Evolutionary conservation across 2,329 filamentous ascomycete species (phyloP).

Genomic region (Phyllosticta ampelicida): DNA sequence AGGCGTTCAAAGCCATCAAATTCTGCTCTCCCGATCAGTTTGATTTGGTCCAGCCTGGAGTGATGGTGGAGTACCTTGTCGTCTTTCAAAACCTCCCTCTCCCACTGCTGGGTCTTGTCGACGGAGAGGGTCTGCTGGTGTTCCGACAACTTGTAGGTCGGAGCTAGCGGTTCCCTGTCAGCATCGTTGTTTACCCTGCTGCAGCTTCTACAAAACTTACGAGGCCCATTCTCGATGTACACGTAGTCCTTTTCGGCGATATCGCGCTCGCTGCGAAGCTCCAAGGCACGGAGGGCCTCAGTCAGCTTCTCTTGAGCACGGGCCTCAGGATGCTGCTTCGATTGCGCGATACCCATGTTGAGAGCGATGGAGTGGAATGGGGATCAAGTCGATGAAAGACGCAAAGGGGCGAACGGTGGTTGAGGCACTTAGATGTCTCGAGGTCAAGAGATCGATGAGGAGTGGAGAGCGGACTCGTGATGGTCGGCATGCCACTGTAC

Average conservation of each 20-base stretch:
- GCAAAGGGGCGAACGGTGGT: neutral
- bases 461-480: neutral
- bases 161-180: slow-evolving; percentile 14
- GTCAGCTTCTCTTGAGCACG: slow-evolving; percentile 29
- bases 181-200: neutral
- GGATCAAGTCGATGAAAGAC: neutral
- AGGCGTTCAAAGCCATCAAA: slow-evolving; percentile 64
- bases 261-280: slow-evolving; percentile 32
- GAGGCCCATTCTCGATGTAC: slow-evolving; percentile 39
- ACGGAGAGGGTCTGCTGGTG: slow-evolving; percentile 36
- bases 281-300: slow-evolving; percentile 34
- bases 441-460: neutral
- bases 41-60: neutral
- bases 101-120: slow-evolving; percentile 46
- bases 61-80: slow-evolving; percentile 43
- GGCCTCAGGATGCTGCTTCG: slow-evolving; percentile 22
- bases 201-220: slow-evolving; percentile 13
- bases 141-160: slow-evolving; percentile 19
- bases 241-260: slow-evolving; percentile 41
- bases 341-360: slow-evolving; percentile 26
- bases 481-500: slow-evolving; percentile 1
- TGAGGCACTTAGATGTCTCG: neutral
- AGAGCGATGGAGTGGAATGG: neutral
- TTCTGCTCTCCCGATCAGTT: slow-evolving; percentile 30
- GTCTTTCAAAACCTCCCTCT: slow-evolving; percentile 51